Evolutionary conservation across 2,329 filamentous ascomycete genomes (phyloP).

Genomic region (Aspergillus nomiae): DNA sequence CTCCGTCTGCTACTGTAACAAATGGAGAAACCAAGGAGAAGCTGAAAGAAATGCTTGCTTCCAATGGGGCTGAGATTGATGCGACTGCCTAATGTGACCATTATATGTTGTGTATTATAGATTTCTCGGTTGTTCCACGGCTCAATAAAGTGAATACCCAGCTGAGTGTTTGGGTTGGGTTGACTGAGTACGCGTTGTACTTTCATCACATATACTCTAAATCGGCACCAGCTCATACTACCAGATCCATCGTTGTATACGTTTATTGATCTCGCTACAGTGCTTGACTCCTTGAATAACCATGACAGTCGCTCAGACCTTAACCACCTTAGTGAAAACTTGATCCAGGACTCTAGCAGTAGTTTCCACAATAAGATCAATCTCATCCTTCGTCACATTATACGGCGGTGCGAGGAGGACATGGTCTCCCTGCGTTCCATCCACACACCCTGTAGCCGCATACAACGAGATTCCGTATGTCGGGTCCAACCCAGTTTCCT

Average conservation of each 20-base stretch:
- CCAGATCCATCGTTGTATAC: background rate
- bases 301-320: background rate
- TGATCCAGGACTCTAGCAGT: slow-evolving; percentile 56
- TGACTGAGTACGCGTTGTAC: background rate
- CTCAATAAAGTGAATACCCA: background rate
- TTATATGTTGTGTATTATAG: slow-evolving; percentile 20
- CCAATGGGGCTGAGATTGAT: slow-evolving; percentile 28
- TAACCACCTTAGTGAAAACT: slow-evolving; percentile 40
- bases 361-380: slow-evolving; percentile 57
- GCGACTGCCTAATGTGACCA: slow-evolving; percentile 23
- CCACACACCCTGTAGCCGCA: slow-evolving; percentile 63
- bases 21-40: slow-evolving; percentile 27
- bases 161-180: background rate
- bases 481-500: slow-evolving; percentile 51
- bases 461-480: slow-evolving; percentile 61
- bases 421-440: slow-evolving; percentile 66
- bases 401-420: slow-evolving; percentile 70
- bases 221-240: background rate
- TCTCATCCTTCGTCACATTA: slow-evolving; percentile 60
- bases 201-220: background rate
- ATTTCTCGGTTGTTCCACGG: slow-evolving; percentile 4
- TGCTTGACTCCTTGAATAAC: too few relatives aligned
- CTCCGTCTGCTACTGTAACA: slow-evolving; percentile 22
- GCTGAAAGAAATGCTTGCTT: slow-evolving; percentile 13
- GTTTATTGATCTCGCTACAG: background rate